These are phyloP conservation scores for Saturnispora quitensis DNA, from an alignment of 805 yeast genomes.

Conservation along the genomic window DNA sequence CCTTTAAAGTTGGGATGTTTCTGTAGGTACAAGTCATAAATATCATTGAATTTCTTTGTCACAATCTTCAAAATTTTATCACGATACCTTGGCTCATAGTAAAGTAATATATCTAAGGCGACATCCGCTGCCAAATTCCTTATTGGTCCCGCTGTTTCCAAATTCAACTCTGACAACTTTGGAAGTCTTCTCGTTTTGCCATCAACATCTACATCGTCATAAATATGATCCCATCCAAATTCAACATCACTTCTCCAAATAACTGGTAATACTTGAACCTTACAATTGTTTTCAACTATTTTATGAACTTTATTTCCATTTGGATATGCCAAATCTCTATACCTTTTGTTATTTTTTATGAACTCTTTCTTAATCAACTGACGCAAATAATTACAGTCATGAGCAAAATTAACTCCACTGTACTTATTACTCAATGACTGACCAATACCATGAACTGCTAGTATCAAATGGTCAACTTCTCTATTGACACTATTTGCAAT, in stretches of 20 bases:
- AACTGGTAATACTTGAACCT: slow-evolving; percentile 80
- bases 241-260: slow-evolving; percentile 81
- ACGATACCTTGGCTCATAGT: slow-evolving; percentile 63
- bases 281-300: slow-evolving; percentile 33
- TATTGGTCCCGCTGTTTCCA: slow-evolving; percentile 68
- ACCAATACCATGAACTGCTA: slow-evolving; percentile 95
- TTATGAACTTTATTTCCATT: slow-evolving; percentile 16
- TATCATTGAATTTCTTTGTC: slow-evolving; percentile 50
- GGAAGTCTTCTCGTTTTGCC: slow-evolving; percentile 41
- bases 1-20: slow-evolving; percentile 72
- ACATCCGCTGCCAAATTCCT: slow-evolving; percentile 81
- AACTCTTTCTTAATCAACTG: slow-evolving; percentile 43
- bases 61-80: slow-evolving; percentile 56
- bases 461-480: slow-evolving; percentile 47
- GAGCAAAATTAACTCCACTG: slow-evolving; percentile 80
- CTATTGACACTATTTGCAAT: slow-evolving; percentile 32
- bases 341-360: slow-evolving; percentile 33
- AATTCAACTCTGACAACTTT: slow-evolving; percentile 59
- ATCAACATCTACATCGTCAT: slow-evolving; percentile 29
- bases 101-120: slow-evolving; percentile 70
- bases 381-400: slow-evolving; percentile 64
- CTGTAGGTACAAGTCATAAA: slow-evolving; percentile 48
- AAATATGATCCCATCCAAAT: slow-evolving; percentile 40
- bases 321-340: slow-evolving; percentile 31
- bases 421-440: slow-evolving; percentile 72